Evolutionary conservation across 306 rosid genomes (phyloP).

Genomic region (Vicia faba): DNA sequence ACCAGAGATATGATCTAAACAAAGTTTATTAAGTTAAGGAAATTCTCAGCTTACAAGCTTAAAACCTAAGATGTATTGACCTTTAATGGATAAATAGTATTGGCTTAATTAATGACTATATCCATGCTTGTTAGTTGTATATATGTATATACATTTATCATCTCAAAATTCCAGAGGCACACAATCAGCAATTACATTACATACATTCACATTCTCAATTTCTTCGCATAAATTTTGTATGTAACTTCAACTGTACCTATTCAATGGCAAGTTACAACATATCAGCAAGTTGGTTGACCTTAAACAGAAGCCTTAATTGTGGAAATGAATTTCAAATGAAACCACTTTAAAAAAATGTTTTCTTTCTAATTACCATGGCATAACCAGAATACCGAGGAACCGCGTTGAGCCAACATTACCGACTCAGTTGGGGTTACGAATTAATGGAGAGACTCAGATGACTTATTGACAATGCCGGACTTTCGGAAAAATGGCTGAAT

Average conservation of each 20-base stretch:
- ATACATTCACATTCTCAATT: constrained; percentile 28
- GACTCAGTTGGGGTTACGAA: constrained; percentile 42
- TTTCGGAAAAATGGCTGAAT: constrained; percentile 37
- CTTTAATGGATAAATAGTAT: neutral
- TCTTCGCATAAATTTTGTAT: constrained; percentile 33
- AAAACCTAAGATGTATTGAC: neutral
- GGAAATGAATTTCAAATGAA: constrained; percentile 43
- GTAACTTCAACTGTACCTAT: constrained; percentile 40
- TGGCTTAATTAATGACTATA: neutral
- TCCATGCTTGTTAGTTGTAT: neutral
- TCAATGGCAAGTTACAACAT: constrained; percentile 38
- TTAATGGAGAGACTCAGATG: constrained; percentile 45
- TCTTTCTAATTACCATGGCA: constrained; percentile 39
- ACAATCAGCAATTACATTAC: constrained; percentile 18
- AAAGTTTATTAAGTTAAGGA: neutral
- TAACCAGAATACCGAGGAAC: constrained; percentile 39
- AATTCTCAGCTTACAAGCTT: neutral
- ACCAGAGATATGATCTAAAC: neutral
- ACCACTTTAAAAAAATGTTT: constrained; percentile 33
- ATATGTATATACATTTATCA: constrained; percentile 15
- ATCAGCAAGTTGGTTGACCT: constrained; percentile 30
- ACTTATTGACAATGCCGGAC: constrained; percentile 44
- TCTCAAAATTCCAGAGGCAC: constrained; percentile 20
- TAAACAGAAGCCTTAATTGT: constrained; percentile 36
- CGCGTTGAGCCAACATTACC: constrained; percentile 40